phyloP scores from a whole-genome alignment of 148 eudicot genomes.

The Heliosperma pusillum region DNA sequence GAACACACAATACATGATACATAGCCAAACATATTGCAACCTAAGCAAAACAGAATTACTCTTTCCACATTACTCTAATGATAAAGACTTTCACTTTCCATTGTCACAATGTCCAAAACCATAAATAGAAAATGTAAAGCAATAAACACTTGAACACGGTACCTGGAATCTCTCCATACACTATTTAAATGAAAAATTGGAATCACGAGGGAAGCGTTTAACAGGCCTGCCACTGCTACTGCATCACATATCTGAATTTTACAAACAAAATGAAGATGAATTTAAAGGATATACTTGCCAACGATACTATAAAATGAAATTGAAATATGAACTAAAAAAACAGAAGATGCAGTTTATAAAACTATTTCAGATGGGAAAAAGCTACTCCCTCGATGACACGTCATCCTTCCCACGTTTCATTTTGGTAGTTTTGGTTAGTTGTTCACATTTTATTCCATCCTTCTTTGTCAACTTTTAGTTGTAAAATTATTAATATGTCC shows the following conservation, averaged over 20 bases:
- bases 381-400: background rate
- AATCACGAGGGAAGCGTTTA: constrained; percentile 95
- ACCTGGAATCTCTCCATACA: constrained; percentile 98
- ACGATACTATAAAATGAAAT: background rate
- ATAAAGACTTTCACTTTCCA: background rate
- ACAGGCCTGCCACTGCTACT: constrained; percentile 91
- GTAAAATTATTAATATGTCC: background rate
- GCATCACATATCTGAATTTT: constrained; percentile 87
- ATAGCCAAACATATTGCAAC: background rate
- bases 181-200: constrained; percentile 94
- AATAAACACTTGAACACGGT: constrained; percentile 7
- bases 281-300: constrained; percentile 3
- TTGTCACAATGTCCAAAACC: constrained; percentile 3
- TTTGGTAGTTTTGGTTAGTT: background rate
- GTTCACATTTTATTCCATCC: background rate
- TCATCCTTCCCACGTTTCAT: background rate
- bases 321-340: background rate
- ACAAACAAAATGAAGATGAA: constrained; percentile 17
- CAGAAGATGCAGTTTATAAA: constrained; percentile 1
- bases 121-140: background rate
- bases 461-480: background rate
- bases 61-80: background rate
- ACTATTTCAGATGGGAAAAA: background rate
- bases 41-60: background rate
- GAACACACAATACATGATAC: background rate